A percentile compares a stretch with the other conserved stretches of the same genome.
Evolutionary conservation across 768 basidiomycete species (phyloP).

Genomic region (Tricholoma flavovirens): DNA sequence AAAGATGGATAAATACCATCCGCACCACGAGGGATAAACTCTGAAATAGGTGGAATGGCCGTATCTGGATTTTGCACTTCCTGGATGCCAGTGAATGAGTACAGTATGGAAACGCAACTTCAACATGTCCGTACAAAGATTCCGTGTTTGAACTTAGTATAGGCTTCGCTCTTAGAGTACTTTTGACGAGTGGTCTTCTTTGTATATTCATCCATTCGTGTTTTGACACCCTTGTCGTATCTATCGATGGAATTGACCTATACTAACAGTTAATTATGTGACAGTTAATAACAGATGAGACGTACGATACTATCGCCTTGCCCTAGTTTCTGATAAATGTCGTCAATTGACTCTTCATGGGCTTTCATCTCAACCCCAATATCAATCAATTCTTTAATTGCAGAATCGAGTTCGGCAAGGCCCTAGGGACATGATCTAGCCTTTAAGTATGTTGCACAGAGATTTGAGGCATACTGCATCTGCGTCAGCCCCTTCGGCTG

Average conservation of each 20-base stretch:
- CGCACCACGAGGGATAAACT: conserved; percentile 65
- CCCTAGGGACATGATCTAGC: conserved; percentile 31
- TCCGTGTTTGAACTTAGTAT: conserved; percentile 54
- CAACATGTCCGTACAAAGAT: conserved; percentile 48
- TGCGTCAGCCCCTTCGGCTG: conserved; percentile 46
- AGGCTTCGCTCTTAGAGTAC: conserved; percentile 59
- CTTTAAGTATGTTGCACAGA: neutral
- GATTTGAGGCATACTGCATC: conserved; percentile 38
- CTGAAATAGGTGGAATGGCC: conserved; percentile 73
- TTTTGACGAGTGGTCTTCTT: conserved; percentile 71
- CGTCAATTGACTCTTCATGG: conserved; percentile 49
- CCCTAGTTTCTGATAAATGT: conserved; percentile 51
- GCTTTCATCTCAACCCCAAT: conserved; percentile 53
- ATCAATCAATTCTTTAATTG: conserved; percentile 69
- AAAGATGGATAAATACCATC: neutral
- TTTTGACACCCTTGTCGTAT: conserved; percentile 46
- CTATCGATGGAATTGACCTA: conserved; percentile 47
- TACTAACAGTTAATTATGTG: neutral
- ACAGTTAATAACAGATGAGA: conserved; percentile 5
- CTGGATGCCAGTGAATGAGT: conserved; percentile 28
- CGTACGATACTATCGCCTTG: conserved; percentile 58
- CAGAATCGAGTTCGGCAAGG: conserved; percentile 52
- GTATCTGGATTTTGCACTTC: conserved; percentile 59
- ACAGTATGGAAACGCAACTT: neutral
- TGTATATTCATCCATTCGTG: conserved; percentile 40